Evolutionary conservation across 345 rosid genomes (phyloP).

Genomic region (Turritis glabra): DNA sequence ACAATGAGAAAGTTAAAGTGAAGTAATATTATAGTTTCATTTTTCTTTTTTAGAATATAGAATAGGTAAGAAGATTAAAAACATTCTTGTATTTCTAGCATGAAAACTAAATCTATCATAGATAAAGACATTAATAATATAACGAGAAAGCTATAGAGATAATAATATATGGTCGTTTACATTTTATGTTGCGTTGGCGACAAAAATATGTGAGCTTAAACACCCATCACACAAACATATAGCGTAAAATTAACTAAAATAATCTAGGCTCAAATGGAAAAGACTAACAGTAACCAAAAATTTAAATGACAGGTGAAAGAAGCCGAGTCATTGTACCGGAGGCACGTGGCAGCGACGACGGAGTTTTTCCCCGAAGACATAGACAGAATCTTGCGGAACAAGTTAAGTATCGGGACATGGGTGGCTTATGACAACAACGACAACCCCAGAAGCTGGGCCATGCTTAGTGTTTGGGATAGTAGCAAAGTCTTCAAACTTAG

Average conservation of each 20-base stretch:
- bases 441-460: conserved; percentile 57
- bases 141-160: background rate
- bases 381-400: conserved; percentile 53
- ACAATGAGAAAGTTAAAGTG: background rate
- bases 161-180: too few relatives aligned
- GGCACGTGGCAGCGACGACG: conserved; percentile 46
- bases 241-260: too few relatives aligned
- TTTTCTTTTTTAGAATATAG: background rate
- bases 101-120: background rate
- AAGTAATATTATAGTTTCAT: background rate
- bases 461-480: conserved; percentile 83
- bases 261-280: background rate
- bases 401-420: conserved; percentile 83
- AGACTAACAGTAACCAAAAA: background rate
- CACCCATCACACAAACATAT: too few relatives aligned
- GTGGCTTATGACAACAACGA: conserved; percentile 50
- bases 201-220: too few relatives aligned
- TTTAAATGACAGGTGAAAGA: conserved; percentile 42
- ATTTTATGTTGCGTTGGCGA: too few relatives aligned
- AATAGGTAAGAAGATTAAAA: background rate
- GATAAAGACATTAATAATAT: background rate
- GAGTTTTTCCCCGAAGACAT: conserved; percentile 80
- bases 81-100: background rate
- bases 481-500: conserved; percentile 67
- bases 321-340: conserved; percentile 55